Percentiles rank a stretch among this genome's conserved stretches.
phyloP scores from a whole-genome alignment of 2,329 filamentous ascomycete genomes.

The Cladosporium sp. region DNA sequence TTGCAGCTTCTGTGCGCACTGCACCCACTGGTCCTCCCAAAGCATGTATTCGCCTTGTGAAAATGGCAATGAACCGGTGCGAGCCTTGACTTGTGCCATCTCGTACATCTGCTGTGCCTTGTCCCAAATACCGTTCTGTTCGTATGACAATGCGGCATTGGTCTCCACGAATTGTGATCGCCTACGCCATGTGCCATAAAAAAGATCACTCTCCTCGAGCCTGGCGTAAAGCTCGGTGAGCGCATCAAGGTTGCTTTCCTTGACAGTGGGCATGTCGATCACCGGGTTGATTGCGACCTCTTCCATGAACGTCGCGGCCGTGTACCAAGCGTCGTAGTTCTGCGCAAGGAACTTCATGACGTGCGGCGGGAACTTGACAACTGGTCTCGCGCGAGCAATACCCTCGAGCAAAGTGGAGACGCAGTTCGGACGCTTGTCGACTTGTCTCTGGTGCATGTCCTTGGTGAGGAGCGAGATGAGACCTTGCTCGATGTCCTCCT shows the following conservation, averaged over 20 bases:
- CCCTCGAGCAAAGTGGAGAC: constrained; percentile 90
- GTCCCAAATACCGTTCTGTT: constrained; percentile 99
- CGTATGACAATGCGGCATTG: constrained; percentile 93
- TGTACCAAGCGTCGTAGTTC: constrained; percentile 97
- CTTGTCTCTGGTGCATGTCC: constrained; percentile 90
- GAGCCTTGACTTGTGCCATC: constrained; percentile 91
- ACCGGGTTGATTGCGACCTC: constrained; percentile 81
- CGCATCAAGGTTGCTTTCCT: constrained; percentile 94
- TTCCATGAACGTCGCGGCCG: constrained; percentile 86
- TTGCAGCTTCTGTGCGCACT: constrained; percentile 96
- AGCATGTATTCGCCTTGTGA: constrained; percentile 97
- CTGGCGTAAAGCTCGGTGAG: constrained; percentile 90
- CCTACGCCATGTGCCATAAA: constrained; percentile 94
- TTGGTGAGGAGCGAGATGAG: constrained; percentile 89
- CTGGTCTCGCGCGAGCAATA: constrained; percentile 77
- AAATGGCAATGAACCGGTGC: constrained; percentile 93
- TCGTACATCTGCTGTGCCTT: constrained; percentile 98
- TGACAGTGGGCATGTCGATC: constrained; percentile 77
- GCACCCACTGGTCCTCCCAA: constrained; percentile 99
- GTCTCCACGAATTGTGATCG: constrained; percentile 96
- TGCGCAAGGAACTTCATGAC: constrained; percentile 93
- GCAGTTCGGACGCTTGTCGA: constrained; percentile 93
- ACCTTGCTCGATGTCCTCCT: constrained; percentile 84
- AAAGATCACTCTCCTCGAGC: constrained; percentile 92
- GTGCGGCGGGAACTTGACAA: constrained; percentile 91